Conservation (phyloP, 345 rosid species). For the Ceriops decandra region DNA sequence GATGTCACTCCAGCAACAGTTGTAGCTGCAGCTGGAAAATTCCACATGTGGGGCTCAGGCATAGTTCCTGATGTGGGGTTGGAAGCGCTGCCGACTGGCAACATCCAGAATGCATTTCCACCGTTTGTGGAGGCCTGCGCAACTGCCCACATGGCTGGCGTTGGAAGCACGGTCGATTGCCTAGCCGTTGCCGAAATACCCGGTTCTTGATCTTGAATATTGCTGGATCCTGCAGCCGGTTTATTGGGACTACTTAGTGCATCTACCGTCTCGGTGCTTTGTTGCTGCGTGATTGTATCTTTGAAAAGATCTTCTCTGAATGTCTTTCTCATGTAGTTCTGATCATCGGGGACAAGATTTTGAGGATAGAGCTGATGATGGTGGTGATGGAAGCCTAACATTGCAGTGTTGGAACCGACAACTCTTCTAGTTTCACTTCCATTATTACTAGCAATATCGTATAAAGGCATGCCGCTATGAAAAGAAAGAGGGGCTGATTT, state of each 20-base stretch:
- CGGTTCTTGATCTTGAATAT: constrained; percentile 39
- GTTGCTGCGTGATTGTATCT: constrained; percentile 29
- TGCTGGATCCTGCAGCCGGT: constrained; percentile 27
- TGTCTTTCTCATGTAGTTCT: constrained; percentile 39
- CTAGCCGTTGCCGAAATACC: too few relatives aligned
- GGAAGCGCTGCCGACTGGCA: constrained; percentile 47
- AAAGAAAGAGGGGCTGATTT: constrained; percentile 57
- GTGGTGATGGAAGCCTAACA: constrained; percentile 43
- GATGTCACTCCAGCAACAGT: constrained; percentile 12
- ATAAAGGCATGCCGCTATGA: constrained; percentile 50
- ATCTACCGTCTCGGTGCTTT: constrained; percentile 13
- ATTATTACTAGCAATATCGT: constrained; percentile 21
- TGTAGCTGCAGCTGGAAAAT: constrained; percentile 36
- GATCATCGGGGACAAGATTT: constrained; percentile 21
- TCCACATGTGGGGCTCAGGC: constrained; percentile 62
- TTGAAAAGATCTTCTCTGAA: constrained; percentile 70
- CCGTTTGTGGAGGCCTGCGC: constrained; percentile 53
- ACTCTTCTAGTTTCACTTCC: constrained; percentile 28
- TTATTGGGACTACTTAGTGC: constrained; percentile 18
- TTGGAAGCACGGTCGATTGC: constrained; percentile 33
- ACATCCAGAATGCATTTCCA: constrained; percentile 77
- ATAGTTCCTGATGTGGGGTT: constrained; percentile 14
- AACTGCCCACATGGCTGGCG: constrained; percentile 75
- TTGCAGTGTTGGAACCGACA: constrained; percentile 30
- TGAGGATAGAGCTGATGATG: constrained; percentile 50